These are phyloP conservation scores for Cinnamomum chago DNA, from an alignment of 164 flowering plant genomes.

Conservation along the genomic window DNA sequence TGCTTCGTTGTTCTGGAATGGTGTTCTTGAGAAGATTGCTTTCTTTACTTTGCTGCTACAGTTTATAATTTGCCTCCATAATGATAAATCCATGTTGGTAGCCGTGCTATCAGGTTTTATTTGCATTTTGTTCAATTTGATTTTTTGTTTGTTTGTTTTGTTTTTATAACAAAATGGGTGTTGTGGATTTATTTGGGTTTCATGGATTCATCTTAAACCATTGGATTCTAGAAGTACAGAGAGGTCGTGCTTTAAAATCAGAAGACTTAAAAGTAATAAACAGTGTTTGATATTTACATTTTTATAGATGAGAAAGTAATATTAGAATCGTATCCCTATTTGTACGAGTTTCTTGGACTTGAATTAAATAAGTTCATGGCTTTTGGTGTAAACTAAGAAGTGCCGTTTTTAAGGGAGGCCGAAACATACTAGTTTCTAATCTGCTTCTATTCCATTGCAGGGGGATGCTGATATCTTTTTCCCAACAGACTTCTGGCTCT, in stretches of 20 bases:
- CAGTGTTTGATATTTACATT: too few species aligned
- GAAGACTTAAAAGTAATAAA: too few species aligned
- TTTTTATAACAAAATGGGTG: not conserved
- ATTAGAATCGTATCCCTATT: too few species aligned
- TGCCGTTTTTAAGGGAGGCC: not conserved
- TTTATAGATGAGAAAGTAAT: too few species aligned
- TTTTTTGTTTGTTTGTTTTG: not conserved
- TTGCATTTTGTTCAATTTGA: not conserved
- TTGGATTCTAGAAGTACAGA: not conserved
- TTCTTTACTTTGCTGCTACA: not conserved
- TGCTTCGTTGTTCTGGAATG: not conserved
- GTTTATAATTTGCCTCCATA: not conserved
- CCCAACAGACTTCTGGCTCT: conserved; percentile 91
- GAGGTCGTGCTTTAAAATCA: too few species aligned
- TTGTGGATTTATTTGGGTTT: not conserved
- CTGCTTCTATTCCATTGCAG: conserved; percentile 33
- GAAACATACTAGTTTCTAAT: not conserved
- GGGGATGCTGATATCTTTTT: conserved; percentile 99
- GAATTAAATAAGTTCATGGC: not conserved
- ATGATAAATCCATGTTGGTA: not conserved
- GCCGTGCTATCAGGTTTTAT: not conserved
- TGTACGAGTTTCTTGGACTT: too few species aligned
- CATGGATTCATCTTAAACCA: not conserved
- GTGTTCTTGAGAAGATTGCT: not conserved
- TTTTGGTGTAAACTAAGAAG: not conserved